Base-by-base conservation (phyloP, 495 filamentous ascomycete species). In the Sphaerosporella brunnea region DNA sequence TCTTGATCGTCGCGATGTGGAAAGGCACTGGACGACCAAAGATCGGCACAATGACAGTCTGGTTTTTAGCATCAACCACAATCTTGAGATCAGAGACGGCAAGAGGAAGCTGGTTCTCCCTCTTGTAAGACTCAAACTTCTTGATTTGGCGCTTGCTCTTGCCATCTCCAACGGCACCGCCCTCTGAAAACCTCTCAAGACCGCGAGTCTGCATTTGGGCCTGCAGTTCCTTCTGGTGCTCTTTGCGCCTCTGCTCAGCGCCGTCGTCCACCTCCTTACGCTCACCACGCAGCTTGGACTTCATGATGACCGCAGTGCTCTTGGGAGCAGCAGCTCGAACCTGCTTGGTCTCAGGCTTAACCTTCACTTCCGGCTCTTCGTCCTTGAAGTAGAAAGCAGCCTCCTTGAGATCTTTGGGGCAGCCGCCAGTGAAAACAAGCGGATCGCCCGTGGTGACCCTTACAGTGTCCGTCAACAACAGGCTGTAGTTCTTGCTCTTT, bases 1-100 rank as follows among this genome's bases (percentile, higher is more conserved):
- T 99, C 64, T 99, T 99, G 69, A 99, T 87, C 0, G 92, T 95
- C 60, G 95, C 88, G 62, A 96, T 94, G 61, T 99, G 92, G 69
- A 96, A 96, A 4, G 92, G 92, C 16, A 99, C 92, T 2, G 92
- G 92, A 20, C 92, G 74, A 40, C 92, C 92, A 83, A 96, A 95
- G 51, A 99, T 85, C 16, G 92, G 92, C 41, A 96, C 75, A 39
- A 96, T 77, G 32, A 99, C 72, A 9, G 88, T 95, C 43, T 75
- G 75, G 52, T 82, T 86, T 66, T 92, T 95, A 45, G 73, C 70
- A 62, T 99, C 92, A 28, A 96, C 82, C 34, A 93, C 74, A 41
- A 99, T 80, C 21, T 77, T 78, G 36, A 96, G 69, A 55, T 93
- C 86, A 58, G 78, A 77, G 51, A 93, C 78, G 64, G 74, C 75